These are phyloP conservation scores for Diophrys appendiculata DNA, from an alignment of 73 alveolate species.

Conservation along the genomic window DNA sequence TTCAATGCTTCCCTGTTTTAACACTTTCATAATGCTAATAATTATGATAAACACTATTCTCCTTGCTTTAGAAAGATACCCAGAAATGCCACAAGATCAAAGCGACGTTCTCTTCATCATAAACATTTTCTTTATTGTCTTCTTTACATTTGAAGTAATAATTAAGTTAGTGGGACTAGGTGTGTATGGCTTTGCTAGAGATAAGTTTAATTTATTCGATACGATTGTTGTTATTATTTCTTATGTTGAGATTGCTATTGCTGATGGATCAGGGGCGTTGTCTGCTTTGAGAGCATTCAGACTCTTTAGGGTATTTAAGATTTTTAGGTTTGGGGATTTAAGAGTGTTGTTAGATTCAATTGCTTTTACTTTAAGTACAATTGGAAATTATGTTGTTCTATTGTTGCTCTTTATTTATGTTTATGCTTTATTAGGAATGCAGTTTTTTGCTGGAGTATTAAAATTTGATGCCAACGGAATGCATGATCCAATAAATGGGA, in stretches of 20 bases:
- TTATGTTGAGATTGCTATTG: constrained; percentile 4
- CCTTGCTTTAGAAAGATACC: constrained; percentile 28
- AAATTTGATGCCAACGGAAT: constrained; percentile 7
- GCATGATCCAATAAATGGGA: constrained; percentile 10
- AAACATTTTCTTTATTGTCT: constrained; percentile 10
- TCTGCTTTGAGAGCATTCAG: constrained; percentile 57
- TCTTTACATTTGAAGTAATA: constrained; percentile 28
- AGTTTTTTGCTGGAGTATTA: constrained; percentile 25
- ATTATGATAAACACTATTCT: constrained; percentile 22
- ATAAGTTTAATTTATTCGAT: constrained; percentile 35
- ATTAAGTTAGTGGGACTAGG: constrained; percentile 34
- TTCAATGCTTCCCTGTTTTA: constrained; percentile 12
- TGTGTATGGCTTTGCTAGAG: constrained; percentile 12
- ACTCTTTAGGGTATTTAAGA: constrained; percentile 25
- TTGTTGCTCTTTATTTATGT: constrained; percentile 22
- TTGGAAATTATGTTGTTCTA: constrained; percentile 25
- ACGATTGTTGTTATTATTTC: constrained; percentile 24
- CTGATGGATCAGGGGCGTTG: constrained; percentile 6
- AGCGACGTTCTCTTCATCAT: neutral
- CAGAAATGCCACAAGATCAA: constrained; percentile 5
- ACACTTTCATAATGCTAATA: constrained; percentile 14
- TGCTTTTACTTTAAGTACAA: constrained; percentile 8
- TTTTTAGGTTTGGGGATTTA: constrained; percentile 35
- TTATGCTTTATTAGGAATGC: constrained; percentile 25
- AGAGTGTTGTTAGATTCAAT: constrained; percentile 20